Evolutionary conservation across 169 alveolate species (phyloP), one percentile per base, ranked within the genome.

Genomic region (Plasmodium gallinaceum): DNA sequence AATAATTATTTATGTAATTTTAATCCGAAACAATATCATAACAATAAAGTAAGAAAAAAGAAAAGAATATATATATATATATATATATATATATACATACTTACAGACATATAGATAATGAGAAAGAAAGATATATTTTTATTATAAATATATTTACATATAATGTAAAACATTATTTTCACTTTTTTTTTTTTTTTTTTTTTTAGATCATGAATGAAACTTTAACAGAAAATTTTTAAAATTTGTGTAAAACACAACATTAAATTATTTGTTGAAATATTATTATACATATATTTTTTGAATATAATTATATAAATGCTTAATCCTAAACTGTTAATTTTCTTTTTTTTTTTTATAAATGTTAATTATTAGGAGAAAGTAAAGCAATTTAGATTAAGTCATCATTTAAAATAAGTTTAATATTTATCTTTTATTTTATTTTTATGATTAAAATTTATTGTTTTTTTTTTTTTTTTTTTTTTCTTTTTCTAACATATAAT

Each of bases 191-290:
- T 66, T 32, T 74, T 18, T 12, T 75, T 45, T 51, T 46, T 65
- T 70, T 76, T 76, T 74, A 37, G 20, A 74, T 46, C 12, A 74
- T 74, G 58, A 74, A 57, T 64, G 64, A 74, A 58, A 74, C 58
- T 10, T 74, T 74, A 74, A 74, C 61, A 51, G 45, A 75, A n/a
- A 75, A 75, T 37, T 75, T 62, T 75, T 62, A 61, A 75, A 24
- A 24, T 75, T 45, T 64, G 66, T 64, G 61, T 61, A 75, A 75
- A 43, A 43, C 54, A 61, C 24, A 57, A 16, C 14, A 45, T 12
- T 26, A 51, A 20, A 16, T 54, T 43, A 37, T 75, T 75, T 61
- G 54, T 75, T 22, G 6, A 7, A 18, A 51, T 12, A 68, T 22
- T 22, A 39, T 7, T 65, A 62, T 43, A 46, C 12, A 52, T 57